Percentiles rank a stretch among this genome's conserved stretches.
Evolutionary conservation across 139 green algal species (phyloP).

Genomic region (Dunaliella primolecta): DNA sequence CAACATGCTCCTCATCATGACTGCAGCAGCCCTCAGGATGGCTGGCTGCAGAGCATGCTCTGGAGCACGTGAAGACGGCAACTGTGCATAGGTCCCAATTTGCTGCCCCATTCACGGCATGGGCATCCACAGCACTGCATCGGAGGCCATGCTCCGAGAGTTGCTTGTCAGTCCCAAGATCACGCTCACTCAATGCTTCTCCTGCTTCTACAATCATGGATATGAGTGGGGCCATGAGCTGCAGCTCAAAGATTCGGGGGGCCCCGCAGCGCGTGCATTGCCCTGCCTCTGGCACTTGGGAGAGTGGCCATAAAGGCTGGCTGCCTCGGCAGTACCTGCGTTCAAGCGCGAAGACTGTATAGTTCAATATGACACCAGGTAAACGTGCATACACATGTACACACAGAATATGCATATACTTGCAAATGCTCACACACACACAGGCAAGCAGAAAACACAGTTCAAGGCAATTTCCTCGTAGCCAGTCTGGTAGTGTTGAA

Average conservation of each 20-base stretch:
- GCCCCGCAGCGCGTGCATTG: conserved; percentile 40
- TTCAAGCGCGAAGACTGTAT: neutral
- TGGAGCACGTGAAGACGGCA: conserved; percentile 50
- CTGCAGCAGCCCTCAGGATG: neutral
- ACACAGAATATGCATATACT: too few species aligned
- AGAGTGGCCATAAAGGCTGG: conserved; percentile 40
- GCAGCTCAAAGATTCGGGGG: conserved; percentile 53
- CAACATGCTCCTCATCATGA: conserved; percentile 36
- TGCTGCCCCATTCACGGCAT: conserved; percentile 30
- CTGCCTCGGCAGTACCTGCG: conserved; percentile 44
- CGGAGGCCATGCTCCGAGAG: too few species aligned
- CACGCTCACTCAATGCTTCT: conserved; percentile 5
- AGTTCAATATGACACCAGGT: too few species aligned
- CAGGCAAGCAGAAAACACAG: too few species aligned
- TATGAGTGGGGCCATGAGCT: conserved; percentile 65
- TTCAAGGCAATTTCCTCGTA: too few species aligned
- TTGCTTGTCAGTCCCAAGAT: too few species aligned
- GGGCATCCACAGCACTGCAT: neutral
- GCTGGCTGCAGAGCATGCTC: neutral
- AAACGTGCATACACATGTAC: too few species aligned
- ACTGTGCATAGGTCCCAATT: conserved; percentile 66
- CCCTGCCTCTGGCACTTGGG: neutral
- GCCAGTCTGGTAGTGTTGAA: too few species aligned
- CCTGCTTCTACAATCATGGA: conserved; percentile 55
- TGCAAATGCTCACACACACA: too few species aligned